These are phyloP conservation scores for Pseudogymnoascus sp. DNA, from an alignment of 2,329 filamentous ascomycete species.

Conservation along the genomic window DNA sequence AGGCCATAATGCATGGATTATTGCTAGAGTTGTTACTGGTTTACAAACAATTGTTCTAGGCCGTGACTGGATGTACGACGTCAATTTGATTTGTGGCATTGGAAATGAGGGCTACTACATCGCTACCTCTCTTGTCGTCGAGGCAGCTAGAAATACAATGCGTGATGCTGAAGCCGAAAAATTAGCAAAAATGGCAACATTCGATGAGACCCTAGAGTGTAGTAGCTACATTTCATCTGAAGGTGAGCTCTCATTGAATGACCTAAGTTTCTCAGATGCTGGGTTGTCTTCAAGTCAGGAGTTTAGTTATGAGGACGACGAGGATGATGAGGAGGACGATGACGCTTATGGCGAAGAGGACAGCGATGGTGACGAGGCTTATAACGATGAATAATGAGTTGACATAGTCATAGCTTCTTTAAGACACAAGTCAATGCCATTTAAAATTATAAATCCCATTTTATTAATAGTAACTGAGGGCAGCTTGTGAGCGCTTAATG, in stretches of 20 bases:
- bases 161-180: constrained; percentile 12
- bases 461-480: neutral
- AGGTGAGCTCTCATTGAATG: neutral
- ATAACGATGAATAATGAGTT: neutral
- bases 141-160: constrained; percentile 14
- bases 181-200: neutral
- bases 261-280: neutral
- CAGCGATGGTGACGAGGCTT: constrained; percentile 5
- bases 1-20: constrained; percentile 6
- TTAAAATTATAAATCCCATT: neutral
- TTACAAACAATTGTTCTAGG: constrained; percentile 16
- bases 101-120: constrained; percentile 16
- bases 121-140: constrained; percentile 15
- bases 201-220: neutral
- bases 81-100: constrained; percentile 15
- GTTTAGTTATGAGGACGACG: neutral
- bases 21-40: constrained; percentile 16
- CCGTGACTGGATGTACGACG: constrained; percentile 15
- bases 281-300: neutral
- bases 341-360: constrained; percentile 1
- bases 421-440: neutral
- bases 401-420: neutral
- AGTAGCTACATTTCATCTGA: neutral
- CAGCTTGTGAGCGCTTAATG: neutral
- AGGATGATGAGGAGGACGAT: constrained; percentile 13